Conservation (phyloP, 345 rosid species). For the Aquilaria malaccensis region DNA sequence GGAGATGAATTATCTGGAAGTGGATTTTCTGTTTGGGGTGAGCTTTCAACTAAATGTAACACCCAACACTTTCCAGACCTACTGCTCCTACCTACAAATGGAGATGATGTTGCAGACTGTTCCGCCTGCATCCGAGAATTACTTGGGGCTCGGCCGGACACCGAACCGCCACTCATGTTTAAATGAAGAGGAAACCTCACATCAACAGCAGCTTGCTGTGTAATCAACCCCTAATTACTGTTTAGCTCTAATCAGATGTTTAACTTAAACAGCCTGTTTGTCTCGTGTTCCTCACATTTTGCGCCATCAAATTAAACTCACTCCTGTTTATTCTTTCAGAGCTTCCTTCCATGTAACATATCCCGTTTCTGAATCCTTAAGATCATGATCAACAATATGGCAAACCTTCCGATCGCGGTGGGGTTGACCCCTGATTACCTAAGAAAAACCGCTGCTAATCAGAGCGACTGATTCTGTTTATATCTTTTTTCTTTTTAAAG, state of each 20-base stretch:
- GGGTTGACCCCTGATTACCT: no score
- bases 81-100: conserved; percentile 55
- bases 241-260: neutral
- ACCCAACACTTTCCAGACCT: conserved; percentile 66
- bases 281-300: conserved; percentile 3
- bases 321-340: neutral
- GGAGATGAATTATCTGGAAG: conserved; percentile 80
- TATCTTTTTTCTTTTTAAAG: no score
- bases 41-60: conserved; percentile 75
- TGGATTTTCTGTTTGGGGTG: conserved; percentile 80
- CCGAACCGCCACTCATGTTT: conserved; percentile 36
- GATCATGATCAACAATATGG: no score
- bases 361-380: no score
- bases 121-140: conserved; percentile 15
- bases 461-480: no score
- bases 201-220: conserved; percentile 62
- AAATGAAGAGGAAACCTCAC: conserved; percentile 65
- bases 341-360: no score
- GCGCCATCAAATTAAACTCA: conserved; percentile 12
- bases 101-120: conserved; percentile 57
- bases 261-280: neutral
- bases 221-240: conserved; percentile 9
- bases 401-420: no score
- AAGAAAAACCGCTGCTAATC: no score
- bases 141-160: conserved; percentile 19